These are phyloP conservation scores for Clonostachys rhizophaga DNA, from an alignment of 2,329 filamentous ascomycete genomes.

Conservation along the genomic window DNA sequence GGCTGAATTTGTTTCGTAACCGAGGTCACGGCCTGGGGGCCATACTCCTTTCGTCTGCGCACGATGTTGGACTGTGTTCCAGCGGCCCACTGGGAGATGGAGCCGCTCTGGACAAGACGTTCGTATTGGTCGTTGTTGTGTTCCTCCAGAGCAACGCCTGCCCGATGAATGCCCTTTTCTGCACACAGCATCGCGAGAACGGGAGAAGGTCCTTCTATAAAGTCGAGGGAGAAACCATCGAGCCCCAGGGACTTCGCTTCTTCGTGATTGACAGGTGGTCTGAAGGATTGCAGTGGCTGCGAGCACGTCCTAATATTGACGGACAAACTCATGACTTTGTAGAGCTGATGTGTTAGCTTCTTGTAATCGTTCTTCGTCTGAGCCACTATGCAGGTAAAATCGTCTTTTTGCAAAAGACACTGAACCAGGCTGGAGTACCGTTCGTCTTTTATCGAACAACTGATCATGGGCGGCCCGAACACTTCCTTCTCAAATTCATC, in stretches of 20 bases:
- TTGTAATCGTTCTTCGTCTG: conserved; percentile 74
- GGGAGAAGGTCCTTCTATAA: conserved; percentile 72
- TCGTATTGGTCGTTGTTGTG: conserved; percentile 65
- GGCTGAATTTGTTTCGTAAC: conserved; percentile 53
- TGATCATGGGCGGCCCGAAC: conserved; percentile 75
- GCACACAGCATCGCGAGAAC: conserved; percentile 87
- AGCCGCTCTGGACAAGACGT: conserved; percentile 50
- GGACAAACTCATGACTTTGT: conserved; percentile 57
- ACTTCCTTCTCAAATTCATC: conserved; percentile 69
- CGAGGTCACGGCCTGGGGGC: conserved; percentile 66
- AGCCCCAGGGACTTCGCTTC: conserved; percentile 60
- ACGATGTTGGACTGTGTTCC: conserved; percentile 61
- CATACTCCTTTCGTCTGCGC: conserved; percentile 74
- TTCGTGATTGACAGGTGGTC: conserved; percentile 45
- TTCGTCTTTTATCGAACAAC: conserved; percentile 72
- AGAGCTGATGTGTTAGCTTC: conserved; percentile 63
- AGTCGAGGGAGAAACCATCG: conserved; percentile 77
- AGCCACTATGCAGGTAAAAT: conserved; percentile 67
- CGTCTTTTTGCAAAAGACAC: conserved; percentile 41
- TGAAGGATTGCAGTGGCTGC: conserved; percentile 48
- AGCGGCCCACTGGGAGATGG: conserved; percentile 66
- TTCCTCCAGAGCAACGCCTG: conserved; percentile 59
- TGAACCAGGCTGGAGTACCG: conserved; percentile 56
- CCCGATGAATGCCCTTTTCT: conserved; percentile 62
- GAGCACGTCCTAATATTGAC: conserved; percentile 67